Evolutionary conservation across 1,284 basidiomycete species (phyloP).

Genomic region (Ganoderma meredithae): DNA sequence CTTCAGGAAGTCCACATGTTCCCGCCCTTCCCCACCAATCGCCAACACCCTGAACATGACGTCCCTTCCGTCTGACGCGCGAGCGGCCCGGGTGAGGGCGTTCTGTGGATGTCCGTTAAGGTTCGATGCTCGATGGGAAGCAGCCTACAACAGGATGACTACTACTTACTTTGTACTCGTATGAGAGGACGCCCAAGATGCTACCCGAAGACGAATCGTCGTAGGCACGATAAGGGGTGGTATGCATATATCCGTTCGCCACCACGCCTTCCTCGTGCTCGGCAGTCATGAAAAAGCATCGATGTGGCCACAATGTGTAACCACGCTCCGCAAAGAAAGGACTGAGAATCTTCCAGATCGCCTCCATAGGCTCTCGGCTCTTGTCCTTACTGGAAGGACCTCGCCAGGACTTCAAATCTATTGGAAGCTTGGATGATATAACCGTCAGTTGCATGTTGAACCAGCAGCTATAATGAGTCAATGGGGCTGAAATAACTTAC

Average conservation of each 20-base stretch:
- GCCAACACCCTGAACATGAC: slow-evolving; percentile 13
- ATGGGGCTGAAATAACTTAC: background rate
- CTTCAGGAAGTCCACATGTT: slow-evolving; percentile 14
- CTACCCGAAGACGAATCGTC: background rate
- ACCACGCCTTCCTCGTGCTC: background rate
- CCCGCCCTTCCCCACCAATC: slow-evolving; percentile 6
- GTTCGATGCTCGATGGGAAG: background rate
- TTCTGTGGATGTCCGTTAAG: background rate
- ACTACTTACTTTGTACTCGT: background rate
- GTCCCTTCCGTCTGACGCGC: background rate
- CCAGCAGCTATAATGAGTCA: background rate
- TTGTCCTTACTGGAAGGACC: background rate
- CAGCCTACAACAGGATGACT: background rate
- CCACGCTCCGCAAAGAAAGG: background rate
- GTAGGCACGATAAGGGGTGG: background rate
- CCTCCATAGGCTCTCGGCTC: background rate
- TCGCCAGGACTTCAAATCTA: background rate
- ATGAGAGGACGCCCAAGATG: background rate
- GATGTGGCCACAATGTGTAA: background rate
- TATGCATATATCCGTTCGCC: background rate
- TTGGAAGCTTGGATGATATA: background rate
- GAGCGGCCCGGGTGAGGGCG: slow-evolving; percentile 5
- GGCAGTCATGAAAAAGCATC: background rate
- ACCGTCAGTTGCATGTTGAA: background rate
- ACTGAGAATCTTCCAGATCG: background rate